Base-by-base conservation (phyloP, 495 filamentous ascomycete genomes). In the Pseudevernia furfuracea region DNA sequence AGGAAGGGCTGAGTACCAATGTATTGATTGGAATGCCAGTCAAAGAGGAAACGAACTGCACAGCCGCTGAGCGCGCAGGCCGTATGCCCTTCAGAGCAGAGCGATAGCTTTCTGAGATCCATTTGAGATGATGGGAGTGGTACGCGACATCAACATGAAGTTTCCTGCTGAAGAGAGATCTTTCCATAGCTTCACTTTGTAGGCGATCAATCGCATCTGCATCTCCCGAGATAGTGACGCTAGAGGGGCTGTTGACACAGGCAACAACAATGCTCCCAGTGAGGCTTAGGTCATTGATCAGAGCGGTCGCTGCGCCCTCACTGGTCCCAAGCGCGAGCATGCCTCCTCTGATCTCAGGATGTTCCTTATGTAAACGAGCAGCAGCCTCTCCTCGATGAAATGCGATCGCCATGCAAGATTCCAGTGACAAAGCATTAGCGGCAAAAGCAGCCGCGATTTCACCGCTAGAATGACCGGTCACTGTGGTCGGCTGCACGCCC, bases 401-500 rank as follows among this genome's bases (percentile, higher is more conserved):
- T 4, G 75, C 74, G 5, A 75, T 63, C 4, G 69, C 62, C 66
- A 78, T 1, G 71, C 71, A 25, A 64, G 69, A 32, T 74, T 68
- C 52, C 3, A 59, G 21, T 5, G 64, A 61, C 7, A 72, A 23
- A 21, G 46, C 49, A 7, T 64, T 65, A 8, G 62, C 62, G 12
- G 76, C 72, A 62, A 74, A 79, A 0, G 76, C 76, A 9, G 77
- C 77, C 7, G 75, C 75, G n/a, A 77, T 76, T 55, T 79, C 76
- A 7, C 76, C 76, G 32, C 70, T 74, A 3, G 75, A 78, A 60
- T 79, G 77, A 1, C 77, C 74, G 2, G 71, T 67, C 1, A 78
- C 75, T 0, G 74, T 69, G 30, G 61, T 37, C 0, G 77, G 74
- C 7, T 37, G 62, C 43, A 79, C 69, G 0, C 69, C 73, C 74